phyloP scores from a whole-genome alignment of 2,329 filamentous ascomycete species.

The Diplodia sapinea region DNA sequence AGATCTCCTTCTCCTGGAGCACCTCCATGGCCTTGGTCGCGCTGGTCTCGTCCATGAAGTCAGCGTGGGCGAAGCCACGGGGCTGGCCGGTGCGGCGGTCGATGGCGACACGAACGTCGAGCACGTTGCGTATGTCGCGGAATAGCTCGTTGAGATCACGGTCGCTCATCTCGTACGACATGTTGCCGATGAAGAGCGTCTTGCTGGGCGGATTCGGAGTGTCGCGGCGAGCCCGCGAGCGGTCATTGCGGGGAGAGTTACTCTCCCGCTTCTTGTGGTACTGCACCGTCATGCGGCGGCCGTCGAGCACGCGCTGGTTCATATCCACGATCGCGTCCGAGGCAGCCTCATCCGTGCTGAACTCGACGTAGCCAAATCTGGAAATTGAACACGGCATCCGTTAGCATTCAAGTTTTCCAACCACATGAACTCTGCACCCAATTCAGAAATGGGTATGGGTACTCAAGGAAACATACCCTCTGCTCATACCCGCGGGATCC shows the following conservation, averaged over 20 bases:
- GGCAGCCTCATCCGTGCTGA: slow-evolving; percentile 60
- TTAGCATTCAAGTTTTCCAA: background rate
- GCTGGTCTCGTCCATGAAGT: slow-evolving; percentile 72
- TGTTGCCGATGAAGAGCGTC: slow-evolving; percentile 82
- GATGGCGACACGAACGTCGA: slow-evolving; percentile 80
- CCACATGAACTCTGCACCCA: no score
- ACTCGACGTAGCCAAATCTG: slow-evolving; percentile 72
- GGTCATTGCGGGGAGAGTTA: slow-evolving; percentile 9
- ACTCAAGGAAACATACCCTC: slow-evolving; percentile 60
- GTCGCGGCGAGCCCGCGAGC: slow-evolving; percentile 26
- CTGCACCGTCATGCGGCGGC: slow-evolving; percentile 68
- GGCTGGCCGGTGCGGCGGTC: slow-evolving; percentile 81
- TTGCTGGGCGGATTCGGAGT: slow-evolving; percentile 56
- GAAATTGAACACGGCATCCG: background rate
- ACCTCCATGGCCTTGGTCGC: slow-evolving; percentile 65
- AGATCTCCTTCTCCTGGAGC: slow-evolving; percentile 64
- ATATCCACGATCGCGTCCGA: slow-evolving; percentile 62
- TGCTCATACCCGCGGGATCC: slow-evolving; percentile 69
- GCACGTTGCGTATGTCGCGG: slow-evolving; percentile 69
- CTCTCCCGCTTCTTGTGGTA: slow-evolving; percentile 53
- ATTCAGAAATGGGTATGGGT: no score
- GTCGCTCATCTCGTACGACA: slow-evolving; percentile 85
- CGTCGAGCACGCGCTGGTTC: slow-evolving; percentile 66
- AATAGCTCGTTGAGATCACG: slow-evolving; percentile 81
- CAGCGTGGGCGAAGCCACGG: slow-evolving; percentile 82